Evolutionary conservation across 148 eudicot genomes (phyloP).

Genomic region (Salicornia ramosissima): DNA sequence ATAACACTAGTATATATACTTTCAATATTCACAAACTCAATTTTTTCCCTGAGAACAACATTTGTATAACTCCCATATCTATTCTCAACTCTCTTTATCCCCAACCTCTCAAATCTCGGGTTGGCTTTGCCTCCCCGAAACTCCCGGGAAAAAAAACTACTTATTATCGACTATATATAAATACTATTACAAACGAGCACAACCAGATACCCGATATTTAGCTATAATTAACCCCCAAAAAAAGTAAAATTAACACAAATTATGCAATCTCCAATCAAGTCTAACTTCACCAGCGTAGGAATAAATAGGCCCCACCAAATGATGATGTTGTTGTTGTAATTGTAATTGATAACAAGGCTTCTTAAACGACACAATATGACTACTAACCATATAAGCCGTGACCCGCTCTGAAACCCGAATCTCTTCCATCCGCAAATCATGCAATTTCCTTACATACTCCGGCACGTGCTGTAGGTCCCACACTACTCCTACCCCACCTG

Average conservation of each 20-base stretch:
- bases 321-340: not conserved
- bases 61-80: not conserved
- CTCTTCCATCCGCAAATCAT: constrained; percentile 77
- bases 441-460: constrained; percentile 71
- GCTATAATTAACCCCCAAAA: too few species aligned
- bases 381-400: constrained; percentile 78
- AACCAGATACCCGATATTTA: not conserved
- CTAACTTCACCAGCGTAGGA: constrained; percentile 49
- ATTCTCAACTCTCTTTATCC: not conserved
- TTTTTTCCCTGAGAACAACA: not conserved
- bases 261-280: constrained; percentile 77
- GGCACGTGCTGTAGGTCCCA: constrained; percentile 90
- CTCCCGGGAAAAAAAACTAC: not conserved
- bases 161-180: too few species aligned
- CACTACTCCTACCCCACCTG: constrained; percentile 82
- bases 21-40: constrained; percentile 23
- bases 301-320: constrained; percentile 14
- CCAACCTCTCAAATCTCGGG: not conserved
- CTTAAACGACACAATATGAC: constrained; percentile 73
- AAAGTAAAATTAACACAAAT: constrained; percentile 33
- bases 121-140: constrained; percentile 31
- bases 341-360: constrained; percentile 54
- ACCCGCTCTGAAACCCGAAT: constrained; percentile 76
- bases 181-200: too few species aligned
- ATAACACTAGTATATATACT: constrained; percentile 9